These are phyloP conservation scores for Durio zibethinus DNA, from an alignment of 345 rosid species.

Conservation along the genomic window DNA sequence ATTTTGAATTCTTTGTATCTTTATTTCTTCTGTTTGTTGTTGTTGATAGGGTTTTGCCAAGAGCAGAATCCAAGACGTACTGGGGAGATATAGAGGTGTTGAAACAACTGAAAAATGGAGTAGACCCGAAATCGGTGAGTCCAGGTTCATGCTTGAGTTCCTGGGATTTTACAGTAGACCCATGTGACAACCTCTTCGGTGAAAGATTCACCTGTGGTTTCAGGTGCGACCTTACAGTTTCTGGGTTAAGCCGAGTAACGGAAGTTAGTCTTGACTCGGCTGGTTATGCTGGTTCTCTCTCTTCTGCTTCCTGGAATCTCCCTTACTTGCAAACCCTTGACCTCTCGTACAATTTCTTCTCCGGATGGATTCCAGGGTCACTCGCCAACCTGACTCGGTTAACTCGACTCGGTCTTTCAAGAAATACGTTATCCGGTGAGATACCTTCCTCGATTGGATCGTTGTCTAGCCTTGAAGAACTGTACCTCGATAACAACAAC, in stretches of 20 bases:
- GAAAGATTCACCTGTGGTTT: slow-evolving; percentile 85
- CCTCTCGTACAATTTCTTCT: slow-evolving; percentile 61
- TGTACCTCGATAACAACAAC: slow-evolving; percentile 61
- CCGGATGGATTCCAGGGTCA: slow-evolving; percentile 51
- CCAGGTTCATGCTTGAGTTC: slow-evolving; percentile 82
- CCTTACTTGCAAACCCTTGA: slow-evolving; percentile 64
- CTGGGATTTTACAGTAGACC: slow-evolving; percentile 83
- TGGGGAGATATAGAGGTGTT: slow-evolving; percentile 54
- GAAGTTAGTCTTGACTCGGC: slow-evolving; percentile 75
- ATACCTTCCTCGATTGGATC: slow-evolving; percentile 62
- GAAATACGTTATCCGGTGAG: slow-evolving; percentile 61
- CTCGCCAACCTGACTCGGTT: slow-evolving; percentile 54
- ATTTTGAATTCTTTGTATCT: slow-evolving; percentile 21
- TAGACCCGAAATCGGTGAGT: slow-evolving; percentile 42
- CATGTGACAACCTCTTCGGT: slow-evolving; percentile 70
- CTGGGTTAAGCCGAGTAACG: slow-evolving; percentile 57
- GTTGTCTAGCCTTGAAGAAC: slow-evolving; percentile 52
- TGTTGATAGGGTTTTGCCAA: background rate
- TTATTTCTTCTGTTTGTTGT: slow-evolving; percentile 25
- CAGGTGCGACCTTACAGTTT: slow-evolving; percentile 58
- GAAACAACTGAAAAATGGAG: slow-evolving; percentile 45
- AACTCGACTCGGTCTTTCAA: slow-evolving; percentile 54
- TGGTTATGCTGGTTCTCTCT: slow-evolving; percentile 63
- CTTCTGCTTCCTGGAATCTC: slow-evolving; percentile 50
- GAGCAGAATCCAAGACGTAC: slow-evolving; percentile 46